Base-by-base conservation (phyloP, 352 stramenopile genomes). In the Phytophthora crassamura region DNA sequence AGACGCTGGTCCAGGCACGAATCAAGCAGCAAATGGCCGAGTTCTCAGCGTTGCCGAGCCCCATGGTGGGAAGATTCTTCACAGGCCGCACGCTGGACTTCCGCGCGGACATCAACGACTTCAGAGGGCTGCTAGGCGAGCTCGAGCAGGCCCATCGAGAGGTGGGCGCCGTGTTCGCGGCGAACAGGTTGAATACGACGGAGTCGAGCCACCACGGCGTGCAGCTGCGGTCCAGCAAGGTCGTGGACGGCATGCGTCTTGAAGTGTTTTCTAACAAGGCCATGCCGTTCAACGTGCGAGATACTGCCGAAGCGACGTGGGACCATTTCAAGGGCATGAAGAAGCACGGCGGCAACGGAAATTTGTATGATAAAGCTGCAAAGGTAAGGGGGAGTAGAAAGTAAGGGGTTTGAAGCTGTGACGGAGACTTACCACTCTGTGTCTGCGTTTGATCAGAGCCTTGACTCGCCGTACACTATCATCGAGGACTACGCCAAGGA, bases 261-360 rank as follows among this genome's bases (percentile, higher is more conserved):
- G 68, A 82, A 18, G 67, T 80, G 28, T 74, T 76, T n/a, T 54
- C 42, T n/a, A 80, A 67, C 47, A 80, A 77, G 22, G 53, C 68
- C 28, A 60, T 82, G 53, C 74, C 74, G 15, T 82, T 82, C 46
- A 63, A 65, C 18, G 43, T 74, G 40, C 57, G 45, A 47, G 54
- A 72, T 5, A 72, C 71, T 16, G 72, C 52, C 0, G 55, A 72
- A 5, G 71, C 60, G 0, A 76, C 74, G 2, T 82, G 74, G 74
- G 48, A 74, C 9, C 62, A 82, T 34, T 78, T 78, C 54, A 77
- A 77, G 22, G 70, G 70, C 1, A 72, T 78, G 16, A 72, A 77
- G 33, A 66, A 77, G 22, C 75, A 78, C 7, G 67, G 49, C 22
- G 64, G 64, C 4, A 70, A 78, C 15, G 72, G 75, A 2, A 72